Evolutionary conservation across 1,284 basidiomycete genomes (phyloP).

Genomic region (Anthracocystis walkeri): DNA sequence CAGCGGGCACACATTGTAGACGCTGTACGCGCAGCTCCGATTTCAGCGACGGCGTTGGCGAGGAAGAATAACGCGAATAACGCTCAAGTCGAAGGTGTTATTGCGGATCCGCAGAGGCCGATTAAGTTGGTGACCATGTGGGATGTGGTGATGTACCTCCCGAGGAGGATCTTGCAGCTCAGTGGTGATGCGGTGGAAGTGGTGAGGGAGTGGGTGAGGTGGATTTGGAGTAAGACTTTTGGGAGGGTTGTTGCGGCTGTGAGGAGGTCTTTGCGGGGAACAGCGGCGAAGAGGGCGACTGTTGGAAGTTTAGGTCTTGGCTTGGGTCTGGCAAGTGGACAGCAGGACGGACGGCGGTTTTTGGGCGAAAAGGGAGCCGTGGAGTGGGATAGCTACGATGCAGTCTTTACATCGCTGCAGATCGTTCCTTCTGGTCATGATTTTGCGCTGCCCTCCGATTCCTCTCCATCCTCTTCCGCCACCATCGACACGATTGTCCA

Average conservation of each 20-base stretch:
- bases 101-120: constrained; percentile 53
- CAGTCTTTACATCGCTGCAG: constrained; percentile 72
- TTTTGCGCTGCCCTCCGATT: constrained; percentile 67
- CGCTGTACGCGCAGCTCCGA: constrained; percentile 34
- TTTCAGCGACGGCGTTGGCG: constrained; percentile 13
- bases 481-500: background rate
- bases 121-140: constrained; percentile 49
- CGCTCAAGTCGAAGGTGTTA: constrained; percentile 25
- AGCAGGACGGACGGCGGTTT: constrained; percentile 30
- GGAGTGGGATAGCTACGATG: constrained; percentile 43
- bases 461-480: background rate
- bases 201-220: background rate
- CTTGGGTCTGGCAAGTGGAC: background rate
- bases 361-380: constrained; percentile 21
- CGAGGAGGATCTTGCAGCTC: constrained; percentile 44
- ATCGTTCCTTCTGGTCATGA: constrained; percentile 78
- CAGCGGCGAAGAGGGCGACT: background rate
- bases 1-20: constrained; percentile 74
- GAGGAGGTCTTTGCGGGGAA: background rate
- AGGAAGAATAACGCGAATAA: constrained; percentile 21
- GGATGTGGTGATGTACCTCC: constrained; percentile 52
- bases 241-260: background rate
- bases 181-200: constrained; percentile 7
- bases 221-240: background rate
- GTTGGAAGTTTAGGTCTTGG: constrained; percentile 14